A percentile compares a stretch with the other conserved stretches of the same genome.
phyloP scores from a whole-genome alignment of 345 rosid genomes.

The Citrus mangshanensis region DNA sequence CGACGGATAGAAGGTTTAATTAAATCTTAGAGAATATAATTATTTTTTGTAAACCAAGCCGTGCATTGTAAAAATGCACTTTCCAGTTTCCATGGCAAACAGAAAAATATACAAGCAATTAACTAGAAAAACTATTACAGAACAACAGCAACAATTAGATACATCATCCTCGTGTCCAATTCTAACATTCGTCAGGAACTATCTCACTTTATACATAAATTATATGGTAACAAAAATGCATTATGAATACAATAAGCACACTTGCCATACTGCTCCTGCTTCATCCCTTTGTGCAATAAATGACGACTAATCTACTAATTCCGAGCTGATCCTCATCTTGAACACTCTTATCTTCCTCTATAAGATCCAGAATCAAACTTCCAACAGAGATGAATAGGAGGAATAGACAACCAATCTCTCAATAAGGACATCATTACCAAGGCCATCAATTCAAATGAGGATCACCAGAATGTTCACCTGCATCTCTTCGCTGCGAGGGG shows the following conservation, averaged over 20 bases:
- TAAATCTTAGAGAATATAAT: neutral
- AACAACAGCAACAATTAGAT: neutral
- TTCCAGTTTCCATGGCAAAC: neutral
- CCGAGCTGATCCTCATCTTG: neutral
- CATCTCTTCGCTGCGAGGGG: constrained; percentile 26
- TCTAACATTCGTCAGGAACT: neutral
- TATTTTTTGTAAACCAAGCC: neutral
- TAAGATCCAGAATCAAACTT: neutral
- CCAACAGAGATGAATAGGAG: neutral
- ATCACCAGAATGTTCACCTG: constrained; percentile 22
- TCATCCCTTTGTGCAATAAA: neutral
- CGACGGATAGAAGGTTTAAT: neutral
- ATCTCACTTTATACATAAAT: neutral
- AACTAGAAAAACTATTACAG: neutral
- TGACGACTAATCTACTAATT: neutral
- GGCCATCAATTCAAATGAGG: constrained; percentile 15
- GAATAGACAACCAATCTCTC: neutral
- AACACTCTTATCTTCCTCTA: neutral
- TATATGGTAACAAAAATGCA: neutral
- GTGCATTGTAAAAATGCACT: neutral
- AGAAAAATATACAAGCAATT: neutral
- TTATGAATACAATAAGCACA: neutral
- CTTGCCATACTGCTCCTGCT: neutral
- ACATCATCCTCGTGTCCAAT: neutral
- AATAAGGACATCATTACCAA: neutral